A percentile compares a stretch with the other conserved stretches of the same genome.
phyloP scores from a whole-genome alignment of 2,329 filamentous ascomycete genomes.

The Penicillium sp. region DNA sequence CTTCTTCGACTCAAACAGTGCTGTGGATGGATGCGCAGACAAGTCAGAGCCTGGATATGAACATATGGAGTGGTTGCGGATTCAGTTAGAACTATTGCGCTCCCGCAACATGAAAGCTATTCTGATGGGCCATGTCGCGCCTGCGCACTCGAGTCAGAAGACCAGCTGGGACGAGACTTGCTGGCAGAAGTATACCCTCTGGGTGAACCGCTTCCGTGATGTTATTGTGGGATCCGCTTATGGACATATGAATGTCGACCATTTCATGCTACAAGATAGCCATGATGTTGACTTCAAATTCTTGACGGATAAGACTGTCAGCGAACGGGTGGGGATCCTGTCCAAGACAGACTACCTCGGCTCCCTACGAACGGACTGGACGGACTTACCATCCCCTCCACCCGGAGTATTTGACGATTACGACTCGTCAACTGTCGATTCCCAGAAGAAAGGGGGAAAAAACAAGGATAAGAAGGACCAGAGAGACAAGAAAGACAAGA shows the following conservation, averaged over 20 bases:
- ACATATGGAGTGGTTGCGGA: slow-evolving; percentile 92
- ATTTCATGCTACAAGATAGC: slow-evolving; percentile 90
- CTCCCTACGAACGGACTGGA: slow-evolving; percentile 77
- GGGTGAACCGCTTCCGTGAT: slow-evolving; percentile 87
- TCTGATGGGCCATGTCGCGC: slow-evolving; percentile 89
- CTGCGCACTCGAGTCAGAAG: slow-evolving; percentile 82
- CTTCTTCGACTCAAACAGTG: slow-evolving; percentile 90
- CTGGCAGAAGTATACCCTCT: slow-evolving; percentile 96
- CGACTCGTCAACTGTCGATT: background rate
- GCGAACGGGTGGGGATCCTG: slow-evolving; percentile 58
- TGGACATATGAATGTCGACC: slow-evolving; percentile 98
- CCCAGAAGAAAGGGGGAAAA: slow-evolving; percentile 30
- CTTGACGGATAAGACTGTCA: slow-evolving; percentile 25
- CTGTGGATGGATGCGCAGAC: slow-evolving; percentile 82
- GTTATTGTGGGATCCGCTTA: slow-evolving; percentile 78
- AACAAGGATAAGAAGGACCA: slow-evolving; percentile 54
- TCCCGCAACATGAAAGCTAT: slow-evolving; percentile 90
- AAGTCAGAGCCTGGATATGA: slow-evolving; percentile 85
- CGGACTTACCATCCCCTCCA: slow-evolving; percentile 65
- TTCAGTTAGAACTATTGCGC: slow-evolving; percentile 82
- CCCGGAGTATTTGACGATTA: slow-evolving; percentile 15
- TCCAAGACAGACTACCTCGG: slow-evolving; percentile 79
- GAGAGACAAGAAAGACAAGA: slow-evolving; percentile 50
- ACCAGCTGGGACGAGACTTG: slow-evolving; percentile 93
- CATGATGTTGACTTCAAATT: slow-evolving; percentile 71